phyloP scores from a whole-genome alignment of 768 basidiomycete genomes.

The Dentipellis fragilis region DNA sequence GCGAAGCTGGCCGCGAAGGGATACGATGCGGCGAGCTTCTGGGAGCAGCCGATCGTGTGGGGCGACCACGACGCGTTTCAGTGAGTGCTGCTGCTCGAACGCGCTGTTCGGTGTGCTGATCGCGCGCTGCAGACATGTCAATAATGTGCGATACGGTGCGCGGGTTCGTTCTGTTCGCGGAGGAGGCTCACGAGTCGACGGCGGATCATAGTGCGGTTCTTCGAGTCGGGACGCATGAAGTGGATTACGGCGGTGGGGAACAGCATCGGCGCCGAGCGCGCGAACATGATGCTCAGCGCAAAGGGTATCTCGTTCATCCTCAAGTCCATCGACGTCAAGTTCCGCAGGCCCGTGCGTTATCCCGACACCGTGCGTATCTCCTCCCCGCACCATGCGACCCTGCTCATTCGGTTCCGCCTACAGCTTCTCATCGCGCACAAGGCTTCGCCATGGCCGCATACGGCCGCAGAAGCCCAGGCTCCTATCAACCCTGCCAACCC shows the following conservation, averaged over 20 bases:
- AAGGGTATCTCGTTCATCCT: constrained; percentile 65
- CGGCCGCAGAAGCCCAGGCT: constrained; percentile 18
- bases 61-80: constrained; percentile 74
- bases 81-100: constrained; percentile 33
- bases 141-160: constrained; percentile 64
- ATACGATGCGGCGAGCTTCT: constrained; percentile 57
- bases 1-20: constrained; percentile 35
- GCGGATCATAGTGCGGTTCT: constrained; percentile 42
- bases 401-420: neutral
- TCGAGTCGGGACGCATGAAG: constrained; percentile 64
- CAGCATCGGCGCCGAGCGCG: constrained; percentile 44
- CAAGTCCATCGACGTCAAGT: constrained; percentile 59
- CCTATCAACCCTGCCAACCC: constrained; percentile 14
- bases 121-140: constrained; percentile 48
- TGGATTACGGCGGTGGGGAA: constrained; percentile 54
- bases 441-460: constrained; percentile 23
- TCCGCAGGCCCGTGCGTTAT: constrained; percentile 60
- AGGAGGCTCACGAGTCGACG: neutral
- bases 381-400: neutral
- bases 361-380: constrained; percentile 52
- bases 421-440: constrained; percentile 61
- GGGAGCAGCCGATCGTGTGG: constrained; percentile 73
- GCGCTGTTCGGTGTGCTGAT: no score
- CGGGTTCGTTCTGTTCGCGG: neutral
- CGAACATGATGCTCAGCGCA: constrained; percentile 48